A percentile compares a stretch with the other conserved stretches of the same genome.
phyloP scores from a whole-genome alignment of 208 protist species.

The Naegleria lovaniensis region DNA sequence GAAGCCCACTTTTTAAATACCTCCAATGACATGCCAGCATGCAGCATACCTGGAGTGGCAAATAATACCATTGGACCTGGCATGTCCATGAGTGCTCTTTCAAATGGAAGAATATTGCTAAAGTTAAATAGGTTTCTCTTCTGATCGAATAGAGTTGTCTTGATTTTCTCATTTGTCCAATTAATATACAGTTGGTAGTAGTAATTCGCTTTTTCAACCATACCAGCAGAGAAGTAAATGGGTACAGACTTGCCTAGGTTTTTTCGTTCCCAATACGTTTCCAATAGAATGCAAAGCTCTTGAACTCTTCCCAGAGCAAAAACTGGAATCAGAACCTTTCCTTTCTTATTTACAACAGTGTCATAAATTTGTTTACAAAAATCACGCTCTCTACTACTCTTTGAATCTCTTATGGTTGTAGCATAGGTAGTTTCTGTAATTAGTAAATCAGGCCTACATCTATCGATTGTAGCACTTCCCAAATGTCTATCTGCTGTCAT shows the following conservation, averaged over 20 bases:
- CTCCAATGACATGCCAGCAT: conserved; percentile 60
- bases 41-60: conserved; percentile 83
- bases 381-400: conserved; percentile 68
- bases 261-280: conserved; percentile 78
- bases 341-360: conserved; percentile 51
- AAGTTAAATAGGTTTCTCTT: conserved; percentile 53
- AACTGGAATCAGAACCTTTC: conserved; percentile 75
- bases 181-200: conserved; percentile 82
- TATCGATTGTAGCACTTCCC: conserved; percentile 48
- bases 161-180: conserved; percentile 84
- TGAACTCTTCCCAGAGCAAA: conserved; percentile 76
- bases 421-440: conserved; percentile 86
- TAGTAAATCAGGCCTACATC: conserved; percentile 66
- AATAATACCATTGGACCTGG: conserved; percentile 74
- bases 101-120: conserved; percentile 63
- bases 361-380: conserved; percentile 70
- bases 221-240: conserved; percentile 73
- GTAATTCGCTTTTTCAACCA: conserved; percentile 66
- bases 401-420: conserved; percentile 78
- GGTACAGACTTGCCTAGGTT: conserved; percentile 61
- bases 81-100: conserved; percentile 41
- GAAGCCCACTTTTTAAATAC: conserved; percentile 69
- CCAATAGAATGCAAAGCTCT: conserved; percentile 78
- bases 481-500: conserved; percentile 82
- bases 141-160: conserved; percentile 52